Conservation (phyloP, 495 filamentous ascomycete genomes). For the Tetracladium setigerum region DNA sequence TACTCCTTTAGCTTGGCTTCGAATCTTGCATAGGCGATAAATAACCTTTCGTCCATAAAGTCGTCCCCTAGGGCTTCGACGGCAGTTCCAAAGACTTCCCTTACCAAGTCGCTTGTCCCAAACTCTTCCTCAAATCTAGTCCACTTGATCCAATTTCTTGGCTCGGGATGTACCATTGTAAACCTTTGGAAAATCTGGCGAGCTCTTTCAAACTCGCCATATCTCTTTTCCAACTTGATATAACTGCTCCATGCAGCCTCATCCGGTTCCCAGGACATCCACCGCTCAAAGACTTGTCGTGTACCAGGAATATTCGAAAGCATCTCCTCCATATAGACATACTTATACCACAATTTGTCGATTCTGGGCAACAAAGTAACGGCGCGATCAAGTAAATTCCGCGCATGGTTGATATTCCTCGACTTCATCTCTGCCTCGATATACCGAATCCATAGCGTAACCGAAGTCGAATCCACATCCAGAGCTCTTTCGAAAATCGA, state of each 20-base stretch:
- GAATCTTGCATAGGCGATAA: conserved; percentile 86
- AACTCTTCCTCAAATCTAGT: conserved; percentile 93
- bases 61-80: conserved; percentile 90
- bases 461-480: conserved; percentile 81
- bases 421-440: conserved; percentile 95
- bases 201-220: conserved; percentile 80
- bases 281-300: conserved; percentile 91
- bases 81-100: conserved; percentile 85
- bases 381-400: conserved; percentile 90
- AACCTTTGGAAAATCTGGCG: conserved; percentile 83
- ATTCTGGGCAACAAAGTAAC: conserved; percentile 86
- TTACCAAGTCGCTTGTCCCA: conserved; percentile 81
- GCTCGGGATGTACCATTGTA: conserved; percentile 89
- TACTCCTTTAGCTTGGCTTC: conserved; percentile 93
- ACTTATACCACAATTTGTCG: conserved; percentile 98
- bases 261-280: conserved; percentile 97
- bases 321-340: conserved; percentile 98
- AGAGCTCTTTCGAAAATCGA: conserved; percentile 94
- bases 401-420: conserved; percentile 93
- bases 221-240: conserved; percentile 94
- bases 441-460: conserved; percentile 78
- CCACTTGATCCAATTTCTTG: conserved; percentile 98
- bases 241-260: conserved; percentile 94
- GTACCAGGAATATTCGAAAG: conserved; percentile 88
- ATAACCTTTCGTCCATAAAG: conserved; percentile 93